These are phyloP conservation scores for Myriosclerotinia curreyana DNA, from an alignment of 2,329 filamentous ascomycete species.

Conservation along the genomic window DNA sequence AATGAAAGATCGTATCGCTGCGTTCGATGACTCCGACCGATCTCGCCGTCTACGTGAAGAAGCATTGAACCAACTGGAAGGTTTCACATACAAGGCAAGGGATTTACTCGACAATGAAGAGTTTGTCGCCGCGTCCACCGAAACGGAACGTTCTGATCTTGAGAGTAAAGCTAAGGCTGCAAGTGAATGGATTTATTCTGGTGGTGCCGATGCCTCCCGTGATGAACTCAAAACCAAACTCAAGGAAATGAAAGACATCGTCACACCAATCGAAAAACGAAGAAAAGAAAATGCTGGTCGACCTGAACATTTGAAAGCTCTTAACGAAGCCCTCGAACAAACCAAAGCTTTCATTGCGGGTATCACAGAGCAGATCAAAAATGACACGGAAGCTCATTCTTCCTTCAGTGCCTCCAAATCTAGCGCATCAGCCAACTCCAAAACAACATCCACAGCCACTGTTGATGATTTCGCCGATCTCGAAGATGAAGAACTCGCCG, in stretches of 20 bases:
- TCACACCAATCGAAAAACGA: constrained; percentile 72
- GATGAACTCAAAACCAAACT: constrained; percentile 74
- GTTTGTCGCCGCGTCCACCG: constrained; percentile 70
- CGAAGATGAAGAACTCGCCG: constrained; percentile 61
- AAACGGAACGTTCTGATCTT: constrained; percentile 63
- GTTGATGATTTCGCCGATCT: constrained; percentile 64
- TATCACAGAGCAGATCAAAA: constrained; percentile 70
- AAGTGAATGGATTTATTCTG: constrained; percentile 89
- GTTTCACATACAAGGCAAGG: constrained; percentile 83
- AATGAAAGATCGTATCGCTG: constrained; percentile 63
- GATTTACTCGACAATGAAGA: constrained; percentile 75
- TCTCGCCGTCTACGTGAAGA: constrained; percentile 77
- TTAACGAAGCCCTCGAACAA: constrained; percentile 69
- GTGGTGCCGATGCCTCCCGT: constrained; percentile 71
- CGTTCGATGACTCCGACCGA: constrained; percentile 83
- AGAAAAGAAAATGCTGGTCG: constrained; percentile 69
- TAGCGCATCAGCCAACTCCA: constrained; percentile 36
- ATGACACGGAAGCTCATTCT: constrained; percentile 59
- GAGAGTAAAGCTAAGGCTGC: constrained; percentile 64
- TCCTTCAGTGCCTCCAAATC: constrained; percentile 49
- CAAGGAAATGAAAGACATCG: constrained; percentile 72
- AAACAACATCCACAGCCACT: constrained; percentile 43
- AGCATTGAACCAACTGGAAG: constrained; percentile 87
- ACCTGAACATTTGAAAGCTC: constrained; percentile 62
- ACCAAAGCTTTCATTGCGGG: constrained; percentile 67